These are phyloP conservation scores for Fusarium nematophilum DNA, from an alignment of 2,329 filamentous ascomycete genomes.

Conservation along the genomic window DNA sequence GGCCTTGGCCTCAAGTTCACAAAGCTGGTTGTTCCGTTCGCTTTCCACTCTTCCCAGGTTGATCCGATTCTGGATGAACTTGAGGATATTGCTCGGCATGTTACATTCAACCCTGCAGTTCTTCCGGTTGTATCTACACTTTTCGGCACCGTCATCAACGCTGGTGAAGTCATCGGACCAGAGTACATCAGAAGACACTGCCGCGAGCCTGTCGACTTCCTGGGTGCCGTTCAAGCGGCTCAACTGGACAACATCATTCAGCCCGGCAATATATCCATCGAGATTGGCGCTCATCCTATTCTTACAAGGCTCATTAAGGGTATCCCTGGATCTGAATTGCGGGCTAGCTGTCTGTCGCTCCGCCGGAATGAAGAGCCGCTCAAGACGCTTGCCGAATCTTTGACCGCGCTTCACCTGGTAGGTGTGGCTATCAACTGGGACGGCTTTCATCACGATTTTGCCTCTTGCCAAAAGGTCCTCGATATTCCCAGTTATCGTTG, in stretches of 20 bases:
- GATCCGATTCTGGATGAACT: constrained; percentile 60
- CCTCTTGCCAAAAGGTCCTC: constrained; percentile 54
- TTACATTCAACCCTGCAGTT: constrained; percentile 5
- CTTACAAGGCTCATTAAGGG: constrained; percentile 35
- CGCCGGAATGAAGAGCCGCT: constrained; percentile 23
- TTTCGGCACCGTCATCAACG: constrained; percentile 20
- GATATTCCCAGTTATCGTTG: constrained; percentile 77
- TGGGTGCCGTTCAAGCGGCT: constrained; percentile 10
- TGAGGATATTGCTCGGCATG: constrained; percentile 40
- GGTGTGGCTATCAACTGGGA: constrained; percentile 30
- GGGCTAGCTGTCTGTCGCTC: not conserved
- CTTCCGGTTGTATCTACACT: constrained; percentile 30
- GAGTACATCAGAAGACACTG: constrained; percentile 30
- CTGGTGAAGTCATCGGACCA: constrained; percentile 7
- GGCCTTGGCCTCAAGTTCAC: constrained; percentile 45
- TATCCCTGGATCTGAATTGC: constrained; percentile 20
- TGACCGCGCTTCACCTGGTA: constrained; percentile 26
- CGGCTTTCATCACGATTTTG: constrained; percentile 46
- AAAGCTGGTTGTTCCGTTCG: constrained; percentile 50
- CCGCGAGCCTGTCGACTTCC: constrained; percentile 32
- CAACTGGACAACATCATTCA: constrained; percentile 9
- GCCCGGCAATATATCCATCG: constrained; percentile 23
- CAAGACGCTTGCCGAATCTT: constrained; percentile 10
- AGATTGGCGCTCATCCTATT: constrained; percentile 35
- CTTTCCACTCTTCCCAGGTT: constrained; percentile 52